Conservation (phyloP, 208 protist genomes). For the Crithidia bombi region DNA sequence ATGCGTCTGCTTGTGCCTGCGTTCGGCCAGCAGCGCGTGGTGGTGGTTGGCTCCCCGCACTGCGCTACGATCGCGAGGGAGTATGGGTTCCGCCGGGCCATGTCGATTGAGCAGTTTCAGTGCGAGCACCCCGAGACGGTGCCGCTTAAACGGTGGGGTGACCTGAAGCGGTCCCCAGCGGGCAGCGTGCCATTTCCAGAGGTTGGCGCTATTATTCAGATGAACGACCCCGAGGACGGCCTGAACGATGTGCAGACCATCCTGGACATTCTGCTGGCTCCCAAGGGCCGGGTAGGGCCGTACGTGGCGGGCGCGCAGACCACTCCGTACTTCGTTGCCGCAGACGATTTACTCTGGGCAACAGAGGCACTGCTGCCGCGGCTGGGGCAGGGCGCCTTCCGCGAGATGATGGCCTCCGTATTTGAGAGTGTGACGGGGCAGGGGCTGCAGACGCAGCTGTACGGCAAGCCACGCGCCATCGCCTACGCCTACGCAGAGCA, state of each 20-base stretch:
- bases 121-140: slow-evolving; percentile 75
- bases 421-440: slow-evolving; percentile 81
- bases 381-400: slow-evolving; percentile 77
- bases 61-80: slow-evolving; percentile 55
- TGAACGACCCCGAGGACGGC: slow-evolving; percentile 74
- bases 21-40: slow-evolving; percentile 55
- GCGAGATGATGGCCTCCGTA: slow-evolving; percentile 84
- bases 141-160: slow-evolving; percentile 75
- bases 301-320: slow-evolving; percentile 68
- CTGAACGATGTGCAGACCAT: slow-evolving; percentile 85
- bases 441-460: slow-evolving; percentile 65
- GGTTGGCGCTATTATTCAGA: slow-evolving; percentile 75
- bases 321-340: slow-evolving; percentile 67
- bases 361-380: slow-evolving; percentile 77
- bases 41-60: slow-evolving; percentile 65
- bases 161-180: slow-evolving; percentile 20
- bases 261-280: slow-evolving; percentile 76
- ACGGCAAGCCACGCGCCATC: slow-evolving; percentile 88
- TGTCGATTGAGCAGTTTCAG: slow-evolving; percentile 77
- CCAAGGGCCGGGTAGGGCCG: slow-evolving; percentile 50
- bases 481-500: slow-evolving; percentile 79
- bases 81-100: slow-evolving; percentile 79
- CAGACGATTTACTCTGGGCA: slow-evolving; percentile 83
- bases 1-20: slow-evolving; percentile 71
- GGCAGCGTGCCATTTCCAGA: slow-evolving; percentile 45